Percentiles rank a stretch among this genome's conserved stretches.
Evolutionary conservation across 2,329 filamentous ascomycete species (phyloP).

Genomic region (Ophiostoma novo-ulmi): DNA sequence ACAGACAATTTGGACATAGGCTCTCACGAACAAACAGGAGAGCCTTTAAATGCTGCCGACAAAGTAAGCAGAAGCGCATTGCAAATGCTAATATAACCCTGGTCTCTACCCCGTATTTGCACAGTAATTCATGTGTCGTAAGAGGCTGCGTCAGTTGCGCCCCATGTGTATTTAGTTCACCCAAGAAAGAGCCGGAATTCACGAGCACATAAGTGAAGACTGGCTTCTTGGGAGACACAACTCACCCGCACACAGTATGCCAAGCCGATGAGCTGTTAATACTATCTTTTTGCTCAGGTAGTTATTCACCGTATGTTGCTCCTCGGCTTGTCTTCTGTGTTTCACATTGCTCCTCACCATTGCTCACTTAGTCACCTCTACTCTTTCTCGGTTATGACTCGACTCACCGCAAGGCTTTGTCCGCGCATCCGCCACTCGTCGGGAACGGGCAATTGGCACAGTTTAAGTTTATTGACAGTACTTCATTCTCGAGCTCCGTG

Average conservation of each 20-base stretch:
- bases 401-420: background rate
- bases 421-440: background rate
- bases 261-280: constrained; percentile 3
- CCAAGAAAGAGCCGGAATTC: background rate
- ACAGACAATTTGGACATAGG: constrained; percentile 14
- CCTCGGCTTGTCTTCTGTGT: background rate
- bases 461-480: background rate
- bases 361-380: background rate
- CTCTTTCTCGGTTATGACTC: background rate
- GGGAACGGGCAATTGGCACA: background rate
- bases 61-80: background rate
- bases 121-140: background rate
- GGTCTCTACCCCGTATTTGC: constrained; percentile 6
- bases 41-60: background rate
- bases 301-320: constrained; percentile 7
- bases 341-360: background rate
- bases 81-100: background rate
- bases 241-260: constrained; percentile 3
- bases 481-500: background rate
- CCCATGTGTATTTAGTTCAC: background rate
- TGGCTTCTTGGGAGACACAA: background rate
- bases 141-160: background rate
- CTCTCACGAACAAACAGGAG: constrained; percentile 5
- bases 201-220: background rate
- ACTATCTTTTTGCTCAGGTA: background rate